Percentiles rank a stretch among this genome's conserved stretches.
Evolutionary conservation across 2,329 filamentous ascomycete genomes (phyloP).

Genomic region (Ophiocordyceps robertsii): DNA sequence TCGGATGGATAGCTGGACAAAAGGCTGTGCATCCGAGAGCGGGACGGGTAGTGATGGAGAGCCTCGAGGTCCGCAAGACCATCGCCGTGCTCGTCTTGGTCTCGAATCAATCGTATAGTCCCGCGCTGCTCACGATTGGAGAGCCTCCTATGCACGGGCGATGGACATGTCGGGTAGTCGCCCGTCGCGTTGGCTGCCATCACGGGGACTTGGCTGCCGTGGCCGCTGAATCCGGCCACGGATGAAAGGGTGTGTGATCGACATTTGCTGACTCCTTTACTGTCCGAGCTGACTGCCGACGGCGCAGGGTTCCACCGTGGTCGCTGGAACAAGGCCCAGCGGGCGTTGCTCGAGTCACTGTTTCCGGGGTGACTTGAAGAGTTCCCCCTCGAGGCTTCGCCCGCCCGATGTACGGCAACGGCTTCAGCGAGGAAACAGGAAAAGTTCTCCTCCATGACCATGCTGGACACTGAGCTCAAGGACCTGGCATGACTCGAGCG

Average conservation of each 20-base stretch:
- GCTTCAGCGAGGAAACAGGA: conserved; percentile 17
- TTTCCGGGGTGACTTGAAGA: not conserved
- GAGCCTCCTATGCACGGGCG: conserved; percentile 27
- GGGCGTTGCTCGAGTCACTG: not conserved
- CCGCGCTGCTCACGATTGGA: conserved; percentile 20
- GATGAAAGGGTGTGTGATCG: conserved; percentile 22
- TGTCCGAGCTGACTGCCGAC: conserved; percentile 50
- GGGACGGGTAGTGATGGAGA: conserved; percentile 37
- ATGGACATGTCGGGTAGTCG: conserved; percentile 17
- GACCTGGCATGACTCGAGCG: conserved; percentile 41
- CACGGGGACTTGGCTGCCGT: no score
- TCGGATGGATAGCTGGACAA: conserved; percentile 36
- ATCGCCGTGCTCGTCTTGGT: conserved; percentile 52
- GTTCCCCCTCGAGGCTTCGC: not conserved
- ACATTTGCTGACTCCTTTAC: conserved; percentile 37
- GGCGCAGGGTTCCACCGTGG: conserved; percentile 53
- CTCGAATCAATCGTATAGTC: conserved; percentile 32
- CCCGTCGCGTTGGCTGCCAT: conserved; percentile 12
- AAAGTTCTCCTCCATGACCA: conserved; percentile 35
- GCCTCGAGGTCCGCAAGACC: conserved; percentile 46
- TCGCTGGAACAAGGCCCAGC: conserved; percentile 10
- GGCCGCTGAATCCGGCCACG: no score
- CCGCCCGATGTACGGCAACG: conserved; percentile 10
- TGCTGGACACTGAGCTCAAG: conserved; percentile 40
- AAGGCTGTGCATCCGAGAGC: conserved; percentile 37